Evolutionary conservation across 2,329 filamentous ascomycete species (phyloP), one percentile per base, ranked within the genome.

Genomic region (Blumeria hordei): DNA sequence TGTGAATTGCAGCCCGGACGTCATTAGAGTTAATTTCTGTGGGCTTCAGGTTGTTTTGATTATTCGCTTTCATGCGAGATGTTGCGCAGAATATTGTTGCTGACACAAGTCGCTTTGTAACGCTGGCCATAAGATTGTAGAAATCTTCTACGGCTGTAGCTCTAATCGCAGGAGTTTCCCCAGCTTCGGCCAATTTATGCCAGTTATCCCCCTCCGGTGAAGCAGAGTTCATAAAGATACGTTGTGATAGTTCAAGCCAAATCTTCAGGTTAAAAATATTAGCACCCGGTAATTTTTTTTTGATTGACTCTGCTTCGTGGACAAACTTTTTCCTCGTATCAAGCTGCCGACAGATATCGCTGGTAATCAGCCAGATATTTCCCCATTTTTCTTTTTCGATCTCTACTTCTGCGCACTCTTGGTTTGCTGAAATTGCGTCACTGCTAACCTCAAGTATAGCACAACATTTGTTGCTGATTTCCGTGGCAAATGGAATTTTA

Each of bases 81-180:
- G 77, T 74, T n/a, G 81, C 77, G 56, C 86, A 76, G 61, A 82
- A 83, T 0, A 92, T 68, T 0, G 78, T 71, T 0, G 83, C 77
- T 50, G 84, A 77, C 1, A 92, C 71, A 1, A 94, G 68, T 11
- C 84, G 74, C 57, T 76, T 77, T 0, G 84, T 88, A 12, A 92
- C 60, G 54, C 76, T 83, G 1, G 83, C 65, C 0, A 75, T 71
- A 1, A 94, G 67, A 8, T 76, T 75, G 62, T 88, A 74, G 47
- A 94, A 81, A 60, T 92, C 85, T 5, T 77, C 73, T n/a, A 93
- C 73, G 0, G 84, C 80, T 1, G 85, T 88, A 6, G 80, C 76
- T 60, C 83, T 80, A 21, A 94, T 76, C 0, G 82, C 78, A 0
- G 88, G 88, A 3, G 70, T 70, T 55, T 76, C 72, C 54, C 66